phyloP scores from a whole-genome alignment of 345 rosid species.

The Cardiospermum halicacabum region DNA sequence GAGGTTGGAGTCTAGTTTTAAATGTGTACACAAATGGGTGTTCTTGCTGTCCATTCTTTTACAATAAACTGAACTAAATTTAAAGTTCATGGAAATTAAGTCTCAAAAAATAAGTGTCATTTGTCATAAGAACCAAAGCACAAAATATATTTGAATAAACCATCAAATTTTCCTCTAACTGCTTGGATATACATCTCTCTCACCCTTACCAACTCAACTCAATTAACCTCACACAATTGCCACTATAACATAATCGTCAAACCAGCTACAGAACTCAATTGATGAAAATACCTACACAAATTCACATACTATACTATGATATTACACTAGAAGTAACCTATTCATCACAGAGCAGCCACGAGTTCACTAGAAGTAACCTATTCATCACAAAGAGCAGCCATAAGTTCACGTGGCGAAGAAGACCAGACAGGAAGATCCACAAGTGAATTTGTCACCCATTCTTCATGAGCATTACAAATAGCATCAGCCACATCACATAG shows the following conservation, averaged over 20 bases:
- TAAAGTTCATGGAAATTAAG: no score
- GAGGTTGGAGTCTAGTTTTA: no score
- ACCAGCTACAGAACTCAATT: not conserved
- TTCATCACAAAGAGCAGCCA: constrained; percentile 59
- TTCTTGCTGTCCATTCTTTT: not conserved
- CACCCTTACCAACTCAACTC: not conserved
- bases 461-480: constrained; percentile 46
- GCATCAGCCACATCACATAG: constrained; percentile 67
- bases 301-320: not conserved
- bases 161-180: not conserved
- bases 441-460: constrained; percentile 31
- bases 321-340: constrained; percentile 20
- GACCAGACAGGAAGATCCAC: constrained; percentile 70
- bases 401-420: constrained; percentile 54
- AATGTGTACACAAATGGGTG: not conserved
- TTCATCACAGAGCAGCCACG: constrained; percentile 62
- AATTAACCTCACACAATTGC: not conserved
- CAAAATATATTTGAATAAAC: not conserved
- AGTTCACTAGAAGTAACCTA: constrained; percentile 32
- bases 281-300: not conserved
- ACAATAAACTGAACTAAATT: no score
- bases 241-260: not conserved
- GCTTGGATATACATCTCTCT: not conserved
- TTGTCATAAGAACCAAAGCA: no score
- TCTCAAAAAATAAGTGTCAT: no score